Base-by-base conservation (phyloP, 179 eudicot genomes). In the Actinidia arguta region DNA sequence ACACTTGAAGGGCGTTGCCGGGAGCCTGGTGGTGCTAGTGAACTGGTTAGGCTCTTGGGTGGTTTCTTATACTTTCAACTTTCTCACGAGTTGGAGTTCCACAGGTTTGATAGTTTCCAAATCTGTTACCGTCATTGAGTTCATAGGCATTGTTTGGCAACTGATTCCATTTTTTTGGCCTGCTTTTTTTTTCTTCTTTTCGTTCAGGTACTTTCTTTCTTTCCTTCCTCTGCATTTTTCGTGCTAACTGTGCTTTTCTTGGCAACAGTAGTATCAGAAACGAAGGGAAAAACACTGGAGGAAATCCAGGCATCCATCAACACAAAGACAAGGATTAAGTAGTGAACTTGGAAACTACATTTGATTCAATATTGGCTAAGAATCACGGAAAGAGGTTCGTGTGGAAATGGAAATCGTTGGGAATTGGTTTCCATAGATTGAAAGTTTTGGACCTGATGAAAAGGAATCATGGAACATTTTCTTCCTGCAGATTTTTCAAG, bases 1-100 rank as follows among this genome's bases (percentile, higher is more conserved):
- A 63, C 89, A 94, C 75, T 86, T 94, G 46, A 95, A 95, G 81
- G 96, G 98, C 8, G 87, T 82, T 42, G 98, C 95, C 10, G 98
- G 98, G 67, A 95, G 98, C 85, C 52, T 92, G 76, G 98, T 93
- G 1, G 93, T 88, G n/a, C 84, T 94, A 69, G 91, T 94, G 81
- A 91, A 90, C 80, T 95, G 98, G 98, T 83, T 90, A 14, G 95
- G 98, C 56, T 96, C 98, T 8, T 95, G 98, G 98, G 83, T 85
- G 12, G 87, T 95, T 77, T 91, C 98, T 10, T 95, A 90, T 88
- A 90, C 98, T 24, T 95, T 92, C 91, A 94, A 94, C 88, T 95
- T 92, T 84, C 92, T 94, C 83, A 89, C 92, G 92, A 90, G 81
- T 78, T 95, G 98, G 98, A 94, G 95, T 82, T 75, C 84, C 27